Base-by-base conservation (phyloP, 805 yeast species). In the Candida xiaguanensis region DNA sequence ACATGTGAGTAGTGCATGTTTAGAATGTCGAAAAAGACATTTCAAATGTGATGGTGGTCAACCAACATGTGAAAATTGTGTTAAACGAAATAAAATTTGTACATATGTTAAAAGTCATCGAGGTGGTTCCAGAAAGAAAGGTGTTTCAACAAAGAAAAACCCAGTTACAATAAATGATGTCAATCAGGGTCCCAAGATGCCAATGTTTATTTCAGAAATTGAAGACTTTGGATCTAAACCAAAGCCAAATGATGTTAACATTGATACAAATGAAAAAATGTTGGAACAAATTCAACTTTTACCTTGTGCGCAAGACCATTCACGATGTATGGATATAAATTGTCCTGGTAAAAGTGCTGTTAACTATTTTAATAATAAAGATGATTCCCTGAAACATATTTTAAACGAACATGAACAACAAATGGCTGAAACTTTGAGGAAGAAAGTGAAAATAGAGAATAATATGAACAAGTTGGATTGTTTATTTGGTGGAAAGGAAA, bases 61-160 rank as follows among this genome's bases (percentile, higher is more conserved):
- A 8, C 80, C 80, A 1, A 48, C 46, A 11, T 75, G 80, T 51
- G 52, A 58, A 6, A 53, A 76, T 36, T 75, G 80, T 44, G 43
- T 39, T 3, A 58, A 58, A 38, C 34, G 51, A 3, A 48, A 54
- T 13, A 61, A 59, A 41, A 63, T 53, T 0, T 75, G 80, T 41
- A 64, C 63, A 1, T 75, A 72, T 46, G 79, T 75, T 4, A 72
- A 70, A 48, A 70, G 77, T 43, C 67, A 73, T 30, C 53, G 80
- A 44, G 80, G 80, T 28, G 80, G 80, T 1, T 68, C 78, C 5
- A 53, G 80, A 32, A 71, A 61, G 45, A 75, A 69, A 47, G 79
- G 79, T 12, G 67, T 68, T 16, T 65, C 59, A 44, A 60, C 50
- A 34, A 44, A 39, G 15, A 27, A 22, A 14, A 17, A 26, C 5